phyloP scores from a whole-genome alignment of 108 stramenopile genomes.

The Nitzschia palea region DNA sequence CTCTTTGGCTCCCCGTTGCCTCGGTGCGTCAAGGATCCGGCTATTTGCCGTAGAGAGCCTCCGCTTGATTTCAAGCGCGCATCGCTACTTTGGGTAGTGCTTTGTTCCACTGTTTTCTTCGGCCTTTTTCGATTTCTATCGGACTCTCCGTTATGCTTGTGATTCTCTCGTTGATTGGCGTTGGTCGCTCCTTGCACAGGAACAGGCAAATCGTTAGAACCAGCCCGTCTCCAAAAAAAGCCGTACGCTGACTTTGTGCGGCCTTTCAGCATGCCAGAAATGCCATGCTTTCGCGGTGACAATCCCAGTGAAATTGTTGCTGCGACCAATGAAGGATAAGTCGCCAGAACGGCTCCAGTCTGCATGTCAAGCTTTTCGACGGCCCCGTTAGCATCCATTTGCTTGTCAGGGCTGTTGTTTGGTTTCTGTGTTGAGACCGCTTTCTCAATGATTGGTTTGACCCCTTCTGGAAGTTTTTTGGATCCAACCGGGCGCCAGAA shows the following conservation, averaged over 20 bases:
- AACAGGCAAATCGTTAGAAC: not conserved
- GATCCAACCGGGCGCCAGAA: not conserved
- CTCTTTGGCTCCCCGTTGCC: too few species aligned
- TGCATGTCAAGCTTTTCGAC: constrained; percentile 1
- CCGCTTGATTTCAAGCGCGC: too few species aligned
- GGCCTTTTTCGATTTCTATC: too few species aligned
- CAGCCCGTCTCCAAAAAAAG: constrained; percentile 11
- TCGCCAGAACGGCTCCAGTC: not conserved
- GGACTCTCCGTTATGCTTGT: too few species aligned
- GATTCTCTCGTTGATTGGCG: too few species aligned
- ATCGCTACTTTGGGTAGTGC: too few species aligned
- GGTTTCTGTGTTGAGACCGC: not conserved
- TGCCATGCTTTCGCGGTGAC: not conserved
- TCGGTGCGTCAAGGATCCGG: too few species aligned
- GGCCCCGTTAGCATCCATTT: not conserved
- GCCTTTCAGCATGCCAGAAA: not conserved
- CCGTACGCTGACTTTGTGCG: not conserved
- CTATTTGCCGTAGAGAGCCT: too few species aligned
- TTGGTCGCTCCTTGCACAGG: not conserved
- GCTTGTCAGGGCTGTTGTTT: not conserved
- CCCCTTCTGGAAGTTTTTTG: not conserved
- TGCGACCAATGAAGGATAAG: not conserved
- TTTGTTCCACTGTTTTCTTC: too few species aligned
- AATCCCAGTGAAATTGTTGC: not conserved
- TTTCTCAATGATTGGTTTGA: not conserved